These are phyloP conservation scores for Verticillium tricorpus DNA, from an alignment of 2,329 filamentous ascomycete genomes.

Conservation along the genomic window DNA sequence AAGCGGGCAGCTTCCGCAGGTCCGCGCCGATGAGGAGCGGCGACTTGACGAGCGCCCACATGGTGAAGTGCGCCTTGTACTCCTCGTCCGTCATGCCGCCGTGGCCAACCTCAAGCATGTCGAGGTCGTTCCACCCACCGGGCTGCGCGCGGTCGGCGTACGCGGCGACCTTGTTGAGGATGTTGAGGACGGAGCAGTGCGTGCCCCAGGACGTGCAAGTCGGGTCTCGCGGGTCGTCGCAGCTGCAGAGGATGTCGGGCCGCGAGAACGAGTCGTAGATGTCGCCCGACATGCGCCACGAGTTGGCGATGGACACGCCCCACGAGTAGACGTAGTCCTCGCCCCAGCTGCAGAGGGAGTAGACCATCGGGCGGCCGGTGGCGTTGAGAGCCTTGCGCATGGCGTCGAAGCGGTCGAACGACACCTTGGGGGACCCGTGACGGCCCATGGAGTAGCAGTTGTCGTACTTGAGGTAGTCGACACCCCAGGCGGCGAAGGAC, in stretches of 20 bases:
- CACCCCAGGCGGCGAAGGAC: constrained; percentile 46
- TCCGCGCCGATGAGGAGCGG: constrained; percentile 37
- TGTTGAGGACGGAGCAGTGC: constrained; percentile 21
- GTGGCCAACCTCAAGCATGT: constrained; percentile 35
- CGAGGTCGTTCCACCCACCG: constrained; percentile 32
- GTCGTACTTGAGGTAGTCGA: constrained; percentile 50
- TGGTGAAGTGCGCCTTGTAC: constrained; percentile 36
- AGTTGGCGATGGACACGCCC: constrained; percentile 16
- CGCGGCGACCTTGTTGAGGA: constrained; percentile 32
- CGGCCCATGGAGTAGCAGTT: constrained; percentile 27
- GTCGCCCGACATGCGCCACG: constrained; percentile 25
- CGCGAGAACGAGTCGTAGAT: constrained; percentile 24
- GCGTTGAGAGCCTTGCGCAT: constrained; percentile 26
- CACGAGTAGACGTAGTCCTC: constrained; percentile 1
- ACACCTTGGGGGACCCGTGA: neutral
- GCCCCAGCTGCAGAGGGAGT: constrained; percentile 28
- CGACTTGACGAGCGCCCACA: constrained; percentile 40
- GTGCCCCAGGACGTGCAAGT: neutral
- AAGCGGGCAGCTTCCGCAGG: constrained; percentile 16
- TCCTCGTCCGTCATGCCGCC: constrained; percentile 28
- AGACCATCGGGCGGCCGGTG: constrained; percentile 23
- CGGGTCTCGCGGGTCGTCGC: neutral
- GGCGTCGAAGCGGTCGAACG: neutral
- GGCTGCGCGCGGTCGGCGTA: neutral
- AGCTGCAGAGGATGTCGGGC: neutral